Percentiles rank a stretch among this genome's conserved stretches.
These are phyloP conservation scores for Tolypocladium nubicola DNA, from an alignment of 2,329 filamentous ascomycete genomes.

Conservation along the genomic window DNA sequence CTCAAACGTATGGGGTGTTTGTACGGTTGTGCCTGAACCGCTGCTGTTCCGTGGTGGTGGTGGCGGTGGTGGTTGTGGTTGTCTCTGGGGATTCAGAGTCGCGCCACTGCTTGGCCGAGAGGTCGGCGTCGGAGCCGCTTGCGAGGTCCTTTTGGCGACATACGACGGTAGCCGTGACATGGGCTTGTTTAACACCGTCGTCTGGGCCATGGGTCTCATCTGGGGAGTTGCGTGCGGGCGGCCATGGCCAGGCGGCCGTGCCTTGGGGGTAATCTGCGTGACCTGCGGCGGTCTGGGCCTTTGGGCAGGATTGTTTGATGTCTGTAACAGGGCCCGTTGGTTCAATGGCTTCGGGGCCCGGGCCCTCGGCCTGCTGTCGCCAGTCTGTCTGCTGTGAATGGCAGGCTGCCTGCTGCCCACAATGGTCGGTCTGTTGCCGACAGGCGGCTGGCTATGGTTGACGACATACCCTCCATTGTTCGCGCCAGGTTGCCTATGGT, in stretches of 20 bases:
- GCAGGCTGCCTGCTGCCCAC: not conserved
- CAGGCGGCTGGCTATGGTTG: not conserved
- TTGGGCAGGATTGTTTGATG: not conserved
- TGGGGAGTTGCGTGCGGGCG: not conserved
- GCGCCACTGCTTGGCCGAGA: not conserved
- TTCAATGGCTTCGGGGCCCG: not conserved
- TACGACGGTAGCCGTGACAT: not conserved
- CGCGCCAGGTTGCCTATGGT: too few species aligned
- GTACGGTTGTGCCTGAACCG: not conserved
- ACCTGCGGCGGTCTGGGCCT: not conserved
- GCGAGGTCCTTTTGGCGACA: not conserved
- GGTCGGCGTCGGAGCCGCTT: not conserved
- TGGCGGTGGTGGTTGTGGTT: too few species aligned
- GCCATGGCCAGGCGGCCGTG: not conserved
- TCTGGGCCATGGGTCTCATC: not conserved
- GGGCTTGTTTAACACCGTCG: not conserved
- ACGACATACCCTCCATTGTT: too few species aligned
- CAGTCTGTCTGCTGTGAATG: not conserved
- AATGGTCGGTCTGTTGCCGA: not conserved
- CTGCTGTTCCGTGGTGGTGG: not conserved
- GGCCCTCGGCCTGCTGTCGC: not conserved
- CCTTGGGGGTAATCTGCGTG: not conserved
- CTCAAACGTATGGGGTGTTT: not conserved
- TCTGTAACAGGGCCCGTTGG: not conserved
- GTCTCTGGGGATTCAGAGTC: not conserved